Percentiles rank a stretch among this genome's conserved stretches.
Evolutionary conservation across 805 yeast genomes (phyloP).

Genomic region (Cyberlindnera veronae): DNA sequence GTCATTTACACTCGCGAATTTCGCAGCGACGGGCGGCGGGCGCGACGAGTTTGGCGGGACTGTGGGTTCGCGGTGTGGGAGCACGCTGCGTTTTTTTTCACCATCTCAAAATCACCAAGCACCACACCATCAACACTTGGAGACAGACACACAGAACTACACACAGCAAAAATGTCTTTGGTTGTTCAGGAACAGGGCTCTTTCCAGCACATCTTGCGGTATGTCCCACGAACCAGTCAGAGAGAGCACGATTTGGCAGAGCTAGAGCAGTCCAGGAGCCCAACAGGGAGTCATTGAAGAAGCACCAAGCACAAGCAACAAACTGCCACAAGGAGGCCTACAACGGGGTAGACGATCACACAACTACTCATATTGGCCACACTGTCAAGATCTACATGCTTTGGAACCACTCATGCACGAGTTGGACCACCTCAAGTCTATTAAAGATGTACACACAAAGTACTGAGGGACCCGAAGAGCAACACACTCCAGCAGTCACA

Average conservation of each 20-base stretch:
- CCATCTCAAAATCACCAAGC: constrained; percentile 18
- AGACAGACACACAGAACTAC: too few species aligned
- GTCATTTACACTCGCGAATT: too few species aligned
- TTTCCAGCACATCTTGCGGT: constrained; percentile 99
- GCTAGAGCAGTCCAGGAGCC: neutral
- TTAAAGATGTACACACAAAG: neutral
- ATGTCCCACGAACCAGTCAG: constrained; percentile 39
- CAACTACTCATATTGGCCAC: too few species aligned
- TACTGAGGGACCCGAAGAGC: neutral
- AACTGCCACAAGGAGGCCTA: neutral
- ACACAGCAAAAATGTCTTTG: constrained; percentile 64
- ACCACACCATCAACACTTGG: too few species aligned
- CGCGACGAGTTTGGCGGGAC: too few species aligned
- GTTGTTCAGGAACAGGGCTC: constrained; percentile 99
- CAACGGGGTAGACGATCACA: neutral
- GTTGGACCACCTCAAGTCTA: too few species aligned
- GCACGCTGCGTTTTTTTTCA: constrained; percentile 19
- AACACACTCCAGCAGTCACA: neutral
- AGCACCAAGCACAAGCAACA: neutral
- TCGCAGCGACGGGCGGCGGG: neutral
- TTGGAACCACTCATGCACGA: too few species aligned
- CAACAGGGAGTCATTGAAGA: neutral
- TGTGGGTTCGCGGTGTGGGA: constrained; percentile 3
- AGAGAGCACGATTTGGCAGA: constrained; percentile 3
- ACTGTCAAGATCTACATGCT: too few species aligned